Evolutionary conservation across 73 alveolate genomes (phyloP).

Genomic region (Paramecium bursaria): DNA sequence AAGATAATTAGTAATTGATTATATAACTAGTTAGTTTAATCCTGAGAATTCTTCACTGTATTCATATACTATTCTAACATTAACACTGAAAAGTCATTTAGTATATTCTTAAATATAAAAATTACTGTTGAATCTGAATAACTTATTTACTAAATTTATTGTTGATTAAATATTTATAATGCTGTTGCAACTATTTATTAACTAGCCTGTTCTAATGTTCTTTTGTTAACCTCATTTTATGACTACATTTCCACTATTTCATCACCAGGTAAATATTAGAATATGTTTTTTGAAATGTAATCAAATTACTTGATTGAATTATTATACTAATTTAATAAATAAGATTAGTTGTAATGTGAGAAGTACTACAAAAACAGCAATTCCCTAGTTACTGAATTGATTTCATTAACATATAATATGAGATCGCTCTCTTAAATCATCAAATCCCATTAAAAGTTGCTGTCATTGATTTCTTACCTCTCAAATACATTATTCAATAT

Average conservation of each 20-base stretch:
- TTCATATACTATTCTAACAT: conserved; percentile 14
- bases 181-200: conserved; percentile 26
- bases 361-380: neutral
- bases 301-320: conserved; percentile 1
- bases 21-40: conserved; percentile 15
- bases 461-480: conserved; percentile 13
- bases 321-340: neutral
- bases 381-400: conserved; percentile 1
- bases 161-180: too few species aligned
- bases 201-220: conserved; percentile 62
- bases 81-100: conserved; percentile 49
- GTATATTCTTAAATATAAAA: conserved; percentile 29
- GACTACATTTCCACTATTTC: conserved; percentile 15
- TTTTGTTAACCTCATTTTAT: conserved; percentile 20
- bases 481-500: conserved; percentile 45
- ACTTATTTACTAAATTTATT: too few species aligned
- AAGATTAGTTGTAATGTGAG: conserved; percentile 19
- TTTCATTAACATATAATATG: neutral
- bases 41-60: neutral
- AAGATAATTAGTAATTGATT: conserved; percentile 28
- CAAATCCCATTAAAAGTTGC: neutral
- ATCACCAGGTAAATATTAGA: neutral
- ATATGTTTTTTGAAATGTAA: neutral
- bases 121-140: neutral
- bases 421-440: neutral